Evolutionary conservation across 306 rosid genomes (phyloP), one percentile per base, ranked within the genome.

Genomic region (Gynostemma pentaphyllum): DNA sequence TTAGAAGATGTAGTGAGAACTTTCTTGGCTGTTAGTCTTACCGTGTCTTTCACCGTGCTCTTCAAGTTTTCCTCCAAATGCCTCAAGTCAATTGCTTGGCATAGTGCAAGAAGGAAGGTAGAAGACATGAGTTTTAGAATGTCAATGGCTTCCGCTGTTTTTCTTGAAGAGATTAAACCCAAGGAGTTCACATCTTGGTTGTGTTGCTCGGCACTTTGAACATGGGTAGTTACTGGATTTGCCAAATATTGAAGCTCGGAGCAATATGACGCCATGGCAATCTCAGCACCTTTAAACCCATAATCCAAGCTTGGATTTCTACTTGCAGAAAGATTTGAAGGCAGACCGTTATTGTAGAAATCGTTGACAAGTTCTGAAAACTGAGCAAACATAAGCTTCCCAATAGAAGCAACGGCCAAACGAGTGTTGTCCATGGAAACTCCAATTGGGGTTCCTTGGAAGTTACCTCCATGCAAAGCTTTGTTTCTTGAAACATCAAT

Each of bases 351-450:
- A 71, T 85, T 90, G 83, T 90, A 90, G 4, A 74, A 83, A 48
- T 90, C 97, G 18, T 90, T 87, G 42, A 90, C 95, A 36, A 90
- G 90, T 73, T 90, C 97, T 0, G 97, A 90, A 64, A 90, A 87
- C 41, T 90, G 97, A 5, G 97, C 97, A 63, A 90, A 90, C 84
- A 90, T 61, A 79, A 90, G 97, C 64, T 90, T 90, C 0, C 97
- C 97, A 30, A 87, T 87, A 4, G 95, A 73, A 5, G 94, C 97
- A 47, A 87, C 27, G 19, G 95, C 97, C 73, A 90, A 68, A 53
- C 97, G 94, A 0, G 95, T 87, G 30, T 87, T 90, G 48, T 90
- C 97, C 97, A 90, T 90, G 9, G 97, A 90, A 3, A 90, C 97
- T 12, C 97, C 97, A 55, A 90, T 90, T 0, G 97, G 97, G 0